These are phyloP conservation scores for Achaetomium macrosporum DNA, from an alignment of 2,329 filamentous ascomycete genomes.

Conservation along the genomic window DNA sequence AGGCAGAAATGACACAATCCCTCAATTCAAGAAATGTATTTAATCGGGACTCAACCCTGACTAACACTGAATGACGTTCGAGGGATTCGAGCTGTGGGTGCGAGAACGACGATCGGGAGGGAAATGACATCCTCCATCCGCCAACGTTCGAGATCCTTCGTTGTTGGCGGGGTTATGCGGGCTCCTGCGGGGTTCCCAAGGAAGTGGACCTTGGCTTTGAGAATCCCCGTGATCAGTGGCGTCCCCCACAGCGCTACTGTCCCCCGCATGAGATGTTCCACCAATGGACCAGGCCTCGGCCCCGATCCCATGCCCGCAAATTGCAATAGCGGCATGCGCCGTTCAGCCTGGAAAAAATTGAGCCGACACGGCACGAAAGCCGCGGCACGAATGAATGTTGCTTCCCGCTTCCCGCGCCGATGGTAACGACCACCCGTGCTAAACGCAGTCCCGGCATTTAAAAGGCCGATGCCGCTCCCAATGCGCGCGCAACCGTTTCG, in stretches of 20 bases:
- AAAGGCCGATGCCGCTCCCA: conserved; percentile 7
- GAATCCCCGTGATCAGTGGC: conserved; percentile 5
- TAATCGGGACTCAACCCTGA: neutral
- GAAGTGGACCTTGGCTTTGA: neutral
- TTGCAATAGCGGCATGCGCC: neutral
- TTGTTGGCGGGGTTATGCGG: neutral
- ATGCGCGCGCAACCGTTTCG: conserved; percentile 11
- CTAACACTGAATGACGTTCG: conserved; percentile 5
- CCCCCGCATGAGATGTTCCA: conserved; percentile 22
- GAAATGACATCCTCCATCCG: neutral
- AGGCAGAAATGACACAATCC: neutral
- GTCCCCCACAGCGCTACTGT: neutral
- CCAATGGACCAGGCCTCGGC: conserved; percentile 17
- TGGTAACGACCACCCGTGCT: no score
- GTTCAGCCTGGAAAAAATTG: conserved; percentile 8
- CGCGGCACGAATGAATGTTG: neutral
- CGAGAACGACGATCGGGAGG: conserved; percentile 4
- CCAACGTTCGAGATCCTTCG: conserved; percentile 4
- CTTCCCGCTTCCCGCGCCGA: neutral
- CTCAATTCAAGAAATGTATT: neutral
- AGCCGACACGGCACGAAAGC: conserved; percentile 13
- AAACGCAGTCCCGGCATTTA: conserved; percentile 5
- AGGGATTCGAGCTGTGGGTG: conserved; percentile 1
- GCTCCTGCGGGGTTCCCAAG: conserved; percentile 4
- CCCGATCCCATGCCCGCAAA: conserved; percentile 9